Conservation (phyloP, 2,329 filamentous ascomycete genomes). For the Didymosphaeria variabile region DNA sequence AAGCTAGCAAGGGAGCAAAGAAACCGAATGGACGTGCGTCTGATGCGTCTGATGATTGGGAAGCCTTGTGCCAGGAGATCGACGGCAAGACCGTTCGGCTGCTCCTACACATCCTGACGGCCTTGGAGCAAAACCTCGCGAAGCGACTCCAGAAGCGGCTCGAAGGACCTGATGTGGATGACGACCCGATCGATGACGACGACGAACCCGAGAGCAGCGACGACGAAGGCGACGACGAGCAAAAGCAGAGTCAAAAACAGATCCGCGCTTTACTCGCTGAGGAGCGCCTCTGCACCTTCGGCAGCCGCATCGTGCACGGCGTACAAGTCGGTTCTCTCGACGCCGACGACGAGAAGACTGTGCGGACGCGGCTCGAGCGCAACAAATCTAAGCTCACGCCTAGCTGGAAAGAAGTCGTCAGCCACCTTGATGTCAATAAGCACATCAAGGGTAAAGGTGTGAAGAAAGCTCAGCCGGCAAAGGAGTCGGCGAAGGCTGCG, state of each 20-base stretch:
- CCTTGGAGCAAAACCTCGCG: conserved; percentile 73
- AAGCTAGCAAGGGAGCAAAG: conserved; percentile 43
- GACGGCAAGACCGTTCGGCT: conserved; percentile 68
- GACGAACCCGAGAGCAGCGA: conserved; percentile 69
- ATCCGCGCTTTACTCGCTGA: conserved; percentile 79
- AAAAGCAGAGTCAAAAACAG: conserved; percentile 60
- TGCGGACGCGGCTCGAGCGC: conserved; percentile 76
- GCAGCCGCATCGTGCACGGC: conserved; percentile 83
- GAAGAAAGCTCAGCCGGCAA: conserved; percentile 36
- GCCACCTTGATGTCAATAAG: conserved; percentile 73
- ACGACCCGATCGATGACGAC: conserved; percentile 74
- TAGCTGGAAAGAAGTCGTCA: conserved; percentile 86
- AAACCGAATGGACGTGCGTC: conserved; percentile 33
- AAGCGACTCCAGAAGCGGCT: conserved; percentile 46
- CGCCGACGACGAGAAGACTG: conserved; percentile 55
- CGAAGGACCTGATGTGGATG: conserved; percentile 68
- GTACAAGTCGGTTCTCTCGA: conserved; percentile 81
- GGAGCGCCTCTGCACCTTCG: conserved; percentile 83
- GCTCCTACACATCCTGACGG: conserved; percentile 79
- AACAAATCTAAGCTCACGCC: conserved; percentile 83
- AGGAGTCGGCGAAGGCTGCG: conserved; percentile 49
- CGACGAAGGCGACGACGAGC: conserved; percentile 57
- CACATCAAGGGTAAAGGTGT: conserved; percentile 53
- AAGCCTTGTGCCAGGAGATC: conserved; percentile 74
- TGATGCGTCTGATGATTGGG: conserved; percentile 57